Base-by-base conservation (phyloP, 179 eudicot species). In the Nepenthes alata region DNA sequence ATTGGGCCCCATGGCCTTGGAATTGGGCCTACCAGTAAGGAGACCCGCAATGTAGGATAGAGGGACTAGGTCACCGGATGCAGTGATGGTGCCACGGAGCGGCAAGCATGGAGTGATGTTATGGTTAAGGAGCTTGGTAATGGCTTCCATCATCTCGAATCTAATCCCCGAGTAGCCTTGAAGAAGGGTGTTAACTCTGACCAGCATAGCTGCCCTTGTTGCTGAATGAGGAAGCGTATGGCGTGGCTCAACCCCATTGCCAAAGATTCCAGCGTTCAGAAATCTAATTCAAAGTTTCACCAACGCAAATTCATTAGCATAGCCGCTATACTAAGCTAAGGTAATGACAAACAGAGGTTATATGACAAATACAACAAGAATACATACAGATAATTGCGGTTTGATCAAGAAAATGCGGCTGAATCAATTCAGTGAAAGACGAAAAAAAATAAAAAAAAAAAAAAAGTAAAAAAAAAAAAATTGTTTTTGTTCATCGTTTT, bases 91-190 rank as follows among this genome's bases (percentile, higher is more conserved):
- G 56, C 74, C 74, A 0, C 74, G 64, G 35, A 64, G 69, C 10
- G 74, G 74, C 54, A 70, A 53, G 51, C 74, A 70, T 11, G 74
- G 74, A 2, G 74, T 70, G 64, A 70, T 64, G 61, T 64, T 58
- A 53, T 64, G 59, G 65, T 70, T 70, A 5, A 70, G 68, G 12
- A 70, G 12, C 34, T 63, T 58, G 2, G 73, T 25, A 1, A 70
- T 59, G n/a, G 73, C 55, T 65, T 70, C 60, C 10, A 65, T 49
- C 50, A 70, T 70, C 39, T 64, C 69, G 53, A 70, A 70, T 3
- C 69, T 55, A 45, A 70, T 70, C 25, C 74, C 74, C 1, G 74
- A 70, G 60, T 70, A 70, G 15, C 74, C 74, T 60, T 70, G 74
- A 38, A 70, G 74, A 14, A 70, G 65, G 10, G 74, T 70, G 74